These are phyloP conservation scores for Ilyonectria robusta DNA, from an alignment of 2,329 filamentous ascomycete genomes.

Conservation along the genomic window DNA sequence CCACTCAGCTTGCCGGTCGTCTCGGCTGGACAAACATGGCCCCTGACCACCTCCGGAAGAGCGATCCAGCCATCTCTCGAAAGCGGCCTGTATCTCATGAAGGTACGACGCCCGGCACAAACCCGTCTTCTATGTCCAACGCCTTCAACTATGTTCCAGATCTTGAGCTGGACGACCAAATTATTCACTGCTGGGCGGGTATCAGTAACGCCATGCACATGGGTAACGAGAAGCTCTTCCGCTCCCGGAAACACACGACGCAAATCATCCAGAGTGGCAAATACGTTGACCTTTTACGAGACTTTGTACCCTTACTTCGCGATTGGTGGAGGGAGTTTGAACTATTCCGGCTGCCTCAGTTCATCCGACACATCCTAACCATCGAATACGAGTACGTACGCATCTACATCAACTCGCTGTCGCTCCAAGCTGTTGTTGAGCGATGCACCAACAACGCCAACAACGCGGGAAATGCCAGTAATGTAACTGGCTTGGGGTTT, in stretches of 20 bases:
- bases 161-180: constrained; percentile 76
- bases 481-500: constrained; percentile 55
- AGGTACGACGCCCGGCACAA: constrained; percentile 73
- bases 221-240: constrained; percentile 90
- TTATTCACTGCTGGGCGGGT: constrained; percentile 91
- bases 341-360: constrained; percentile 77
- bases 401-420: constrained; percentile 94
- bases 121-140: constrained; percentile 68
- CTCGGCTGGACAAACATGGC: constrained; percentile 96
- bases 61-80: constrained; percentile 69
- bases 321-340: constrained; percentile 90
- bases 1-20: constrained; percentile 93
- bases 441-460: constrained; percentile 84
- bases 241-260: constrained; percentile 88
- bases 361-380: constrained; percentile 81
- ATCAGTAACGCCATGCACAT: constrained; percentile 94
- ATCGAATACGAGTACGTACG: constrained; percentile 98
- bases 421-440: constrained; percentile 94
- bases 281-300: constrained; percentile 85
- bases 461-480: constrained; percentile 73
- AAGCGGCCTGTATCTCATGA: constrained; percentile 66
- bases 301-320: constrained; percentile 83
- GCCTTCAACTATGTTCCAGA: constrained; percentile 77
- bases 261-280: constrained; percentile 88
- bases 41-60: constrained; percentile 74